Conservation (phyloP, 306 rosid species). For the Adenanthera pavonina region DNA sequence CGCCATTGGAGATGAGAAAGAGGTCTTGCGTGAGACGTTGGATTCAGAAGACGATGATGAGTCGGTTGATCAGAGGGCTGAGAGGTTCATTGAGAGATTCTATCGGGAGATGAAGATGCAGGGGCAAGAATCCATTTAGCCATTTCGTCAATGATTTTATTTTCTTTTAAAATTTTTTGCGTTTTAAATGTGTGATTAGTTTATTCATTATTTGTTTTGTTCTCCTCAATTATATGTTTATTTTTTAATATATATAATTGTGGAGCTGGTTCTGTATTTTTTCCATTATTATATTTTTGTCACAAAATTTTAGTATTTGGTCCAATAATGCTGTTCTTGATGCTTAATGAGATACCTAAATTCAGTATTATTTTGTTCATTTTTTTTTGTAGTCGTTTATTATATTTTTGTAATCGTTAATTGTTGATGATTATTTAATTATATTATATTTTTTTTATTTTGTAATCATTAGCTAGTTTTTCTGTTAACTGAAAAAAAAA, state of each 20-base stretch:
- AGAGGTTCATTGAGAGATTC: slow-evolving; percentile 68
- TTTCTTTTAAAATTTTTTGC: background rate
- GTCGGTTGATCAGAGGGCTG: slow-evolving; percentile 71
- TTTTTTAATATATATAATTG: slow-evolving; percentile 33
- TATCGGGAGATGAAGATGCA: slow-evolving; percentile 69
- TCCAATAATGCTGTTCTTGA: background rate
- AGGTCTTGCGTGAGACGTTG: slow-evolving; percentile 44
- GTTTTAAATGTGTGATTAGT: background rate
- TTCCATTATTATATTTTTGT: background rate
- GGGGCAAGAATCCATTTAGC: slow-evolving; percentile 50
- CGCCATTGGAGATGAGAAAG: slow-evolving; percentile 28
- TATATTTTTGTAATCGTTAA: too few species aligned
- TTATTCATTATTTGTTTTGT: slow-evolving; percentile 14
- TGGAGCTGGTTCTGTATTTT: slow-evolving; percentile 35
- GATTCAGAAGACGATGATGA: slow-evolving; percentile 53
- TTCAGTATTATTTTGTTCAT: background rate
- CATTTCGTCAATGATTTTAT: background rate
- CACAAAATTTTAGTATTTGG: background rate
- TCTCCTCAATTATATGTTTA: slow-evolving; percentile 28
- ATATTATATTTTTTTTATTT: background rate
- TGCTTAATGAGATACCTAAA: background rate
- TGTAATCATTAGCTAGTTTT: background rate
- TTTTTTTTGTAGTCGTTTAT: too few species aligned
- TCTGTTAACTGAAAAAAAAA: background rate
- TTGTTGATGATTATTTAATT: background rate